These are phyloP conservation scores for Tricholoma bakamatsutake DNA, from an alignment of 768 basidiomycete species.

Conservation along the genomic window DNA sequence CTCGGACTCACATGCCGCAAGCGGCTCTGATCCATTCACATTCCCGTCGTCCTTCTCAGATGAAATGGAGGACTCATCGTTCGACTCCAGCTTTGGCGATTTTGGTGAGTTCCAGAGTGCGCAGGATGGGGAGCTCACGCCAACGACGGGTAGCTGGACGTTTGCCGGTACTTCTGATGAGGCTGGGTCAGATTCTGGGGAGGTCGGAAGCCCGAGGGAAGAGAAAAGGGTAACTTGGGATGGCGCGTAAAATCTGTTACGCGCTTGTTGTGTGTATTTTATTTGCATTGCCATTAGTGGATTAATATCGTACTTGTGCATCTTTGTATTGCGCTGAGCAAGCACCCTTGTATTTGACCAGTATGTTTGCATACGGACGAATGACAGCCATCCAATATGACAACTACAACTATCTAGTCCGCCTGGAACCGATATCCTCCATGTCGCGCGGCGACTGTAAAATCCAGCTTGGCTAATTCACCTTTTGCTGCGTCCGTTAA, in stretches of 20 bases:
- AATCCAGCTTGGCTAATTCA: slow-evolving; percentile 55
- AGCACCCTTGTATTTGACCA: not conserved
- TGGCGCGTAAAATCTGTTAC: not conserved
- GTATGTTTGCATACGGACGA: not conserved
- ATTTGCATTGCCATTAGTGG: not conserved
- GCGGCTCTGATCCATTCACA: slow-evolving; percentile 50
- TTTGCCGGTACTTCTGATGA: slow-evolving; percentile 38
- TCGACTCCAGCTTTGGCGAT: slow-evolving; percentile 61
- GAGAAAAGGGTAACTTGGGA: not conserved
- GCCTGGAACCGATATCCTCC: slow-evolving; percentile 50
- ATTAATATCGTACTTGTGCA: not conserved
- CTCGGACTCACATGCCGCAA: slow-evolving; percentile 53
- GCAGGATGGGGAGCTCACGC: slow-evolving; percentile 41
- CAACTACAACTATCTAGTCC: not conserved
- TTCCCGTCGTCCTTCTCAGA: slow-evolving; percentile 51
- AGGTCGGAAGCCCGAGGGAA: slow-evolving; percentile 1
- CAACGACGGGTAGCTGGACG: slow-evolving; percentile 68
- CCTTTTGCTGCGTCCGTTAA: slow-evolving; percentile 52
- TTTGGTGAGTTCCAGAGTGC: slow-evolving; percentile 78
- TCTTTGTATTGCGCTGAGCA: not conserved
- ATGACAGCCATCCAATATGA: not conserved
- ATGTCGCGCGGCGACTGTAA: slow-evolving; percentile 57
- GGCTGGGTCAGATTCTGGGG: slow-evolving; percentile 16
- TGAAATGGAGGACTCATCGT: slow-evolving; percentile 60
- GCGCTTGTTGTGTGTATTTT: not conserved